These are phyloP conservation scores for Massarina eburnea DNA, from an alignment of 2,329 filamentous ascomycete genomes.

Conservation along the genomic window DNA sequence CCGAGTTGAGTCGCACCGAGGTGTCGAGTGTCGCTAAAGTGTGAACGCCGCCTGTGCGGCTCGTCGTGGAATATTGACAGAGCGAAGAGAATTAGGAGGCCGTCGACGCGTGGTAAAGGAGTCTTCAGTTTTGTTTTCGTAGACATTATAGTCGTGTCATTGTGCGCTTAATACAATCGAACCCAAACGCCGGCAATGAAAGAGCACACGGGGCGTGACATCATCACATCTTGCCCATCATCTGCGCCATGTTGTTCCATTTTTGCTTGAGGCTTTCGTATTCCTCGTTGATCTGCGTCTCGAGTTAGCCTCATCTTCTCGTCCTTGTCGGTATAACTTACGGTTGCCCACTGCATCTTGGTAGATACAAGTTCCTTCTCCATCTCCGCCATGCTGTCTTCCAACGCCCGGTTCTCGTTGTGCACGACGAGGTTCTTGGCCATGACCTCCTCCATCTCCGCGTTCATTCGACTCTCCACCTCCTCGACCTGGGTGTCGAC, in stretches of 20 bases:
- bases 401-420: conserved; percentile 83
- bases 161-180: conserved; percentile 20
- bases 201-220: conserved; percentile 10
- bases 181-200: conserved; percentile 20
- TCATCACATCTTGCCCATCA: conserved; percentile 45
- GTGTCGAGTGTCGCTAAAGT: conserved; percentile 4
- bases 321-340: conserved; percentile 51
- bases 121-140: conserved; percentile 11
- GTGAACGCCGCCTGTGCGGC: conserved; percentile 1
- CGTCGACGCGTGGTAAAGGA: conserved; percentile 23
- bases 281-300: conserved; percentile 49
- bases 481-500: conserved; percentile 89
- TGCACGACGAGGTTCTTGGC: conserved; percentile 90
- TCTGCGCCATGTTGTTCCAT: conserved; percentile 49
- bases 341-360: conserved; percentile 95
- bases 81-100: conserved; percentile 27
- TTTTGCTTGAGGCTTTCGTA: conserved; percentile 53
- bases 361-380: conserved; percentile 89
- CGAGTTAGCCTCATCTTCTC: conserved; percentile 16
- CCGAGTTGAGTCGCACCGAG: conserved; percentile 5
- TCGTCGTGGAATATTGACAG: conserved; percentile 33
- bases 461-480: conserved; percentile 77
- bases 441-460: conserved; percentile 90
- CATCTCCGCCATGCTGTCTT: conserved; percentile 88
- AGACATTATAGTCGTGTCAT: conserved; percentile 20